Conservation (phyloP, 208 protist genomes). For the Strigomonas culicis region DNA sequence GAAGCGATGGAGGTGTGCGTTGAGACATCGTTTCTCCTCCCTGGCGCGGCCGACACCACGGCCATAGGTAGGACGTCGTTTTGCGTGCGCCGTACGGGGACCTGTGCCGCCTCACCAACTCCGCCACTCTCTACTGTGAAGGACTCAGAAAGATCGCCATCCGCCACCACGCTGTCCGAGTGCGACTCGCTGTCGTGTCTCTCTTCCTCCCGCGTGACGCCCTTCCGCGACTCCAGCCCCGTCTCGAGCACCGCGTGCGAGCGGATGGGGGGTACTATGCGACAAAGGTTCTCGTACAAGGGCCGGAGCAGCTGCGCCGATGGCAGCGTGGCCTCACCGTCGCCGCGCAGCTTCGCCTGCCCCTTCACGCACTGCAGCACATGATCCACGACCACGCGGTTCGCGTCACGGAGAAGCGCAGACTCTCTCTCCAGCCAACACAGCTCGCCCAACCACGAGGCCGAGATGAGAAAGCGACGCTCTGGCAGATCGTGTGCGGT, state of each 20-base stretch:
- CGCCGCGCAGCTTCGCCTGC: too few species aligned
- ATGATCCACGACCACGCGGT: neutral
- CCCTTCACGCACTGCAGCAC: neutral
- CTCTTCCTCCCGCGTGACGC: too few species aligned
- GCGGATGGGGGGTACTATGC: conserved; percentile 17
- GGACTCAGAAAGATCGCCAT: too few species aligned
- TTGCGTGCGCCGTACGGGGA: too few species aligned
- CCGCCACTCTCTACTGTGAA: too few species aligned
- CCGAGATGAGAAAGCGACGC: conserved; percentile 35
- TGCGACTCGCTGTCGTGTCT: neutral
- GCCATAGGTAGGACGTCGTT: too few species aligned
- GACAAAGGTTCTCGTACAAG: conserved; percentile 18
- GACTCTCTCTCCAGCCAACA: conserved; percentile 46
- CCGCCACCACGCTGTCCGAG: too few species aligned
- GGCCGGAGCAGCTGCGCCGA: conserved; percentile 10
- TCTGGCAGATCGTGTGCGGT: conserved; percentile 18
- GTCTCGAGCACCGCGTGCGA: conserved; percentile 5
- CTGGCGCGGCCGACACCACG: too few species aligned
- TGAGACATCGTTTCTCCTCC: too few species aligned
- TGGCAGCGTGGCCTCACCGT: neutral
- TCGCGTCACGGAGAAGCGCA: conserved; percentile 9
- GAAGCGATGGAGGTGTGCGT: too few species aligned
- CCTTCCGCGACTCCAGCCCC: neutral
- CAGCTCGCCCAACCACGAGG: conserved; percentile 41
- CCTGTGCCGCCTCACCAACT: too few species aligned